Conservation (phyloP, 495 filamentous ascomycete genomes). For the Daldinia caldariorum region DNA sequence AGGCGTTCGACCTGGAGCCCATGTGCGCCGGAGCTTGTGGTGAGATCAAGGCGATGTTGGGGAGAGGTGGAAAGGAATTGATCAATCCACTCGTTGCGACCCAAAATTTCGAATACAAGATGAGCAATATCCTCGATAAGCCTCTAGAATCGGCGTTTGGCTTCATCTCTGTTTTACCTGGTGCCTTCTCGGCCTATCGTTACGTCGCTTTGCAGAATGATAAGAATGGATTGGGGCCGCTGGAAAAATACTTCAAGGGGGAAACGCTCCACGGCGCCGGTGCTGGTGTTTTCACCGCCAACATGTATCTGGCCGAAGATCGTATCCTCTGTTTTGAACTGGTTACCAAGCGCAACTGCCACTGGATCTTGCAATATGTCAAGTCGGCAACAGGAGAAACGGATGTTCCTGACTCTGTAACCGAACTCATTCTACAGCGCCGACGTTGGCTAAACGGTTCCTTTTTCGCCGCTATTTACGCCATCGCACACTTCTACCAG, state of each 20-base stretch:
- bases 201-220: constrained; percentile 96
- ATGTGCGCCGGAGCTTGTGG: constrained; percentile 98
- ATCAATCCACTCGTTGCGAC: constrained; percentile 94
- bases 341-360: constrained; percentile 94
- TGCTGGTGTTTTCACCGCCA: constrained; percentile 97
- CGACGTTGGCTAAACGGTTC: constrained; percentile 97
- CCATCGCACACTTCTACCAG: constrained; percentile 91
- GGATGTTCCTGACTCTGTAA: constrained; percentile 94
- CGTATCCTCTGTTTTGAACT: constrained; percentile 99
- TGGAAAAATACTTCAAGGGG: constrained; percentile 97
- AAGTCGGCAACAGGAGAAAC: constrained; percentile 97
- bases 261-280: constrained; percentile 96
- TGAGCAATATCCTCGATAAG: constrained; percentile 99
- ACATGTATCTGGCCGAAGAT: constrained; percentile 99
- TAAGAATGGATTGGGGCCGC: constrained; percentile 87
- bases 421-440: constrained; percentile 95
- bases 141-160: constrained; percentile 97
- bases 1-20: constrained; percentile 96
- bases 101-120: constrained; percentile 99
- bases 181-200: constrained; percentile 97
- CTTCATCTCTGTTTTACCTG: constrained; percentile 95
- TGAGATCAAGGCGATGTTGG: constrained; percentile 99
- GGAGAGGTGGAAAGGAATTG: constrained; percentile 83
- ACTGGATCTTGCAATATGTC: constrained; percentile 98
- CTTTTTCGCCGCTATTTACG: constrained; percentile 98